A percentile compares a stretch with the other conserved stretches of the same genome.
These are phyloP conservation scores for Venturia nashicola DNA, from an alignment of 2,329 filamentous ascomycete genomes.

Conservation along the genomic window DNA sequence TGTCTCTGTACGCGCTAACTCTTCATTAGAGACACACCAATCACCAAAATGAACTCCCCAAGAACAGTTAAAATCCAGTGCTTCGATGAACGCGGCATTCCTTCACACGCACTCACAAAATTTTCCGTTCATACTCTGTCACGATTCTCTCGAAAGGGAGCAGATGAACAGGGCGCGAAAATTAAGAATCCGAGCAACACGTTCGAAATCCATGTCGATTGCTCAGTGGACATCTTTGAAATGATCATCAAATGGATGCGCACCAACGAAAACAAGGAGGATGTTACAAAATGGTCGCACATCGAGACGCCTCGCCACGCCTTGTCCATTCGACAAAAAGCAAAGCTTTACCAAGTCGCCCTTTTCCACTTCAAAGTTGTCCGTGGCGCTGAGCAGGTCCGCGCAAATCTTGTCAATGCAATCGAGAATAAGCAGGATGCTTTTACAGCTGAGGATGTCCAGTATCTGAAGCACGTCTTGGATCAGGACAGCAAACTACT, in stretches of 20 bases:
- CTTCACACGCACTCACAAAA: background rate
- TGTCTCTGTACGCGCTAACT: background rate
- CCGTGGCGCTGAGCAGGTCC: background rate
- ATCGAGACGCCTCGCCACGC: background rate
- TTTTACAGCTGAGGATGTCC: background rate
- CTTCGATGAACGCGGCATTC: background rate
- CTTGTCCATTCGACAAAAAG: background rate
- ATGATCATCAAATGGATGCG: background rate
- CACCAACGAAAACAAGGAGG: background rate
- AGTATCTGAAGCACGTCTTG: background rate
- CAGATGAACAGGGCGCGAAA: background rate
- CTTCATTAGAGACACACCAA: background rate
- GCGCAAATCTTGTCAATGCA: background rate
- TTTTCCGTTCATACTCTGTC: background rate
- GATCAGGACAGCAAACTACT: background rate
- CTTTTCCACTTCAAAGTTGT: background rate
- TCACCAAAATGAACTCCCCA: background rate
- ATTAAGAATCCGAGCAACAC: background rate
- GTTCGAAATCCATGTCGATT: background rate
- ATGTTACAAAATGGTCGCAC: background rate
- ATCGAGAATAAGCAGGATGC: background rate
- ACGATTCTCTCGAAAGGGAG: background rate
- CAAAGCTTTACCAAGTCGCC: background rate
- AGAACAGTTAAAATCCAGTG: background rate
- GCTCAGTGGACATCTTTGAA: background rate